Percentiles rank a stretch among this genome's conserved stretches.
phyloP scores from a whole-genome alignment of 2,329 filamentous ascomycete genomes.

The Huntiella savannae region DNA sequence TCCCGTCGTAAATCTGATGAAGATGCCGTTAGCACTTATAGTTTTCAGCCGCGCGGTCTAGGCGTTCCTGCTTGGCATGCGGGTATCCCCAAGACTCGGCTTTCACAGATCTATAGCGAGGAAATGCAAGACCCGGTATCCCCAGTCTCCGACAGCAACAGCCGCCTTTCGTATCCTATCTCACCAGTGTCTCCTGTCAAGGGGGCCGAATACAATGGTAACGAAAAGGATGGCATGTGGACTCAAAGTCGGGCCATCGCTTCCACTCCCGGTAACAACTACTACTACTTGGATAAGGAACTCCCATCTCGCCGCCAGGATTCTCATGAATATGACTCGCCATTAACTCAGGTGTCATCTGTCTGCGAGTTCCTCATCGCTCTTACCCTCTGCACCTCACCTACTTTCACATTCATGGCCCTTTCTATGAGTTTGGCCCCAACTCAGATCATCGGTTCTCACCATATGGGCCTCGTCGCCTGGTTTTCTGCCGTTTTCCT shows the following conservation, averaged over 20 bases:
- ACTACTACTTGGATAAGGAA: not conserved
- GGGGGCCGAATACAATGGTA: not conserved
- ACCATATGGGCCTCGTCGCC: slow-evolving; percentile 8
- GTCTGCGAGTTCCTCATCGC: slow-evolving; percentile 12
- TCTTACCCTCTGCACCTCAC: slow-evolving; percentile 8
- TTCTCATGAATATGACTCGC: not conserved
- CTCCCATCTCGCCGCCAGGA: not conserved
- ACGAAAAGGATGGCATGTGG: not conserved
- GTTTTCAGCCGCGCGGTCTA: slow-evolving; percentile 1
- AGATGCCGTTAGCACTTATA: not conserved
- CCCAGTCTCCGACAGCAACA: not conserved
- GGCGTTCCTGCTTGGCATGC: slow-evolving; percentile 2
- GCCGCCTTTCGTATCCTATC: not conserved
- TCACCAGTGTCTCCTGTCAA: slow-evolving; percentile 1
- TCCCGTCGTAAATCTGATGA: not conserved
- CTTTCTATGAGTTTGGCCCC: slow-evolving; percentile 11
- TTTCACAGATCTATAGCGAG: not conserved
- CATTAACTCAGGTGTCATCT: slow-evolving; percentile 8
- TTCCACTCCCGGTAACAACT: not conserved
- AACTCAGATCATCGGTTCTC: slow-evolving; percentile 9
- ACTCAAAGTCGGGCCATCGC: not conserved
- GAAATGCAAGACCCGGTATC: not conserved
- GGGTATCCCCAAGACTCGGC: not conserved
- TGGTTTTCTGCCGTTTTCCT: slow-evolving; percentile 41
- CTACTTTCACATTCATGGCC: slow-evolving; percentile 10